Base-by-base conservation (phyloP, 129 eudicot genomes). In the Chrysanthemum lavandulifolium region DNA sequence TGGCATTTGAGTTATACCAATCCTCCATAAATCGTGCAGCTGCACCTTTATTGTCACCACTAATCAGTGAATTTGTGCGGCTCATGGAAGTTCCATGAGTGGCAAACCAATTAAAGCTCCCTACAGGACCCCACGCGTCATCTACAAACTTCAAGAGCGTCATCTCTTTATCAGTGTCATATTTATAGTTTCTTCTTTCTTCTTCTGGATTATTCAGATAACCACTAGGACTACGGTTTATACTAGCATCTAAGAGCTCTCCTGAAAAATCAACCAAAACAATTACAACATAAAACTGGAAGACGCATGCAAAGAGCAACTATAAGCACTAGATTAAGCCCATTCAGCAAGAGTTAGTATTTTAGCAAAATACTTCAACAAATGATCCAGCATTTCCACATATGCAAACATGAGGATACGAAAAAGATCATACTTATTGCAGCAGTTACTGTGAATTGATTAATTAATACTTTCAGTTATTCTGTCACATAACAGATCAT, bases 1-100 rank as follows among this genome's bases (percentile, higher is more conserved):
- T 86, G 78, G 53, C 73, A 69, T 69, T 31, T 69, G 29, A 61
- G 19, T 63, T 65, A 70, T 47, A 90, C 99, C 99, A 90, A 70
- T 94, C 99, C 74, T 94, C 99, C 99, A 94, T 94, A 76, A 94
- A 94, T 25, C 99, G 82, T 52, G 99, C 97, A 72, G 99, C 99
- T 79, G 96, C 93, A 40, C 99, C 99, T 84, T 94, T 94, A 77
- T 94, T 94, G 81, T 94, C 99, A 52, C 99, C 97, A 63, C 97
- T 94, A 60, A 94, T 90, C 76, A 94, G 76, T 0, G 91, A 79
- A 61, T 94, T 94, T 59, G 97, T 90, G 56, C 99, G 99, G 79
- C 99, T 90, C 99, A 94, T 94, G 25, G 99, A 94, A 40, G 99
- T 94, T 76, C 99, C 99, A 67, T 94, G 99, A 66, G 99, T 90